Percentiles rank a stretch among this genome's conserved stretches.
Conservation (phyloP, 2,329 filamentous ascomycete genomes). For the Volutella citrinella region DNA sequence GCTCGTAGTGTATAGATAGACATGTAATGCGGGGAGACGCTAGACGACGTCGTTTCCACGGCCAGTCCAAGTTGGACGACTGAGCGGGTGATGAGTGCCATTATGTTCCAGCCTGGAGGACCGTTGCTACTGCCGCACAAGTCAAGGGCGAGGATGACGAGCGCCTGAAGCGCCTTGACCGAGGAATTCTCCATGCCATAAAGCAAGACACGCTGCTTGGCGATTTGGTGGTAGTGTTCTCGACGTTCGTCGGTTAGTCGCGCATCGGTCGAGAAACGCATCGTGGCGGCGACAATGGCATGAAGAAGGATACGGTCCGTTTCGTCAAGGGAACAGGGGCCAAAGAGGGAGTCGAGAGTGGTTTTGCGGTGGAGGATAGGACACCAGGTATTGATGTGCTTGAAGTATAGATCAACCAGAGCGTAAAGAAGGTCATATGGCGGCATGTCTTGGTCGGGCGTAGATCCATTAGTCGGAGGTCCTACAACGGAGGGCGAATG, state of each 20-base stretch:
- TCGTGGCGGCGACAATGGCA: slow-evolving; percentile 82
- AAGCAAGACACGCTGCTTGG: slow-evolving; percentile 81
- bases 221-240: slow-evolving; percentile 72
- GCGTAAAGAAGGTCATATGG: slow-evolving; percentile 73
- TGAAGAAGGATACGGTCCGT: slow-evolving; percentile 80
- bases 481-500: slow-evolving; percentile 51
- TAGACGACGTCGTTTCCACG: slow-evolving; percentile 76
- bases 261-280: slow-evolving; percentile 77
- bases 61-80: slow-evolving; percentile 85
- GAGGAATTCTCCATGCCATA: slow-evolving; percentile 89
- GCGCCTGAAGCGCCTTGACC: slow-evolving; percentile 80
- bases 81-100: slow-evolving; percentile 83
- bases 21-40: slow-evolving; percentile 72
- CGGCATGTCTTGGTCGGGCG: slow-evolving; percentile 62
- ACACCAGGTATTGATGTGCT: slow-evolving; percentile 80
- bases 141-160: slow-evolving; percentile 84
- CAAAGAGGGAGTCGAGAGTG: slow-evolving; percentile 79
- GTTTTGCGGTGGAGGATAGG: slow-evolving; percentile 84
- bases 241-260: slow-evolving; percentile 71
- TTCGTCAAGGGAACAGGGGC: slow-evolving; percentile 71
- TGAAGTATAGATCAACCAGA: slow-evolving; percentile 74
- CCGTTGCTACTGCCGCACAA: slow-evolving; percentile 85
- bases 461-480: too few species aligned
- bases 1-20: slow-evolving; percentile 89
- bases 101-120: slow-evolving; percentile 86